phyloP scores from a whole-genome alignment of 2,329 filamentous ascomycete species.

The Beauveria bassiana region DNA sequence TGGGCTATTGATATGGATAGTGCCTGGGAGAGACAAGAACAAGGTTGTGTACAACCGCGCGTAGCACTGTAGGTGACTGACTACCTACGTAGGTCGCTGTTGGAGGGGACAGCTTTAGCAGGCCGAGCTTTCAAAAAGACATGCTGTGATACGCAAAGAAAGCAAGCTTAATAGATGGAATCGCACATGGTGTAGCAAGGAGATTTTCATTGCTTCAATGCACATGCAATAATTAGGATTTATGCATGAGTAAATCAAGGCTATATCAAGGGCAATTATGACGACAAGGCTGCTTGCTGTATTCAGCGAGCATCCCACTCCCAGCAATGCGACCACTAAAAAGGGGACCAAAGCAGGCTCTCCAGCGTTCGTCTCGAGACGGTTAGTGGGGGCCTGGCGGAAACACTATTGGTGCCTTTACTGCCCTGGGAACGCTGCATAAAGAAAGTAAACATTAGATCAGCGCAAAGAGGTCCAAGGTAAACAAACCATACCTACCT shows the following conservation, averaged over 20 bases:
- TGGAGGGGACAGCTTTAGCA: no score
- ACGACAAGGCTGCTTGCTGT: not conserved
- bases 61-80: no score
- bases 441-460: conserved; percentile 4
- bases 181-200: not conserved
- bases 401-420: not conserved
- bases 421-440: not conserved
- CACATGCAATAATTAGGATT: not conserved
- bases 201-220: not conserved
- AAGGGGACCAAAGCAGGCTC: not conserved
- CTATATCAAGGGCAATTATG: not conserved
- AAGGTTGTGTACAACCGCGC: not conserved
- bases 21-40: not conserved
- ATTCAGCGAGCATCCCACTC: not conserved
- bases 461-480: not conserved
- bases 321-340: not conserved
- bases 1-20: not conserved
- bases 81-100: no score
- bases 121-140: not conserved
- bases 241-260: not conserved
- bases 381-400: not conserved
- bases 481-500: not conserved
- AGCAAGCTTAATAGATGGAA: not conserved
- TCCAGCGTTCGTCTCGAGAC: not conserved
- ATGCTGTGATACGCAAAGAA: not conserved